These are phyloP conservation scores for Betula pendula DNA, from an alignment of 306 rosid species.

Conservation along the genomic window DNA sequence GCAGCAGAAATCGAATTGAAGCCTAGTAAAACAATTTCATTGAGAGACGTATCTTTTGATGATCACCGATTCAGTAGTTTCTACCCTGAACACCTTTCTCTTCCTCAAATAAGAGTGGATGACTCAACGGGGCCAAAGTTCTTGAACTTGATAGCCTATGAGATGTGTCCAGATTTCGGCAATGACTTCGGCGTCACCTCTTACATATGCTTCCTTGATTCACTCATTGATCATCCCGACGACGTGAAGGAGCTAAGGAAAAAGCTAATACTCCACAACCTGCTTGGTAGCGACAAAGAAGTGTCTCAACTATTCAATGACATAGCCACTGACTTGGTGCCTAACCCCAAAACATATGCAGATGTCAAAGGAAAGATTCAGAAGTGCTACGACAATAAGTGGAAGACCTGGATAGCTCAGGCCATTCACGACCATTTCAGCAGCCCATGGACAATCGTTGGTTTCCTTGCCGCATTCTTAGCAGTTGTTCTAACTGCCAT, in stretches of 20 bases:
- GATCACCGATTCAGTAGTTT: background rate
- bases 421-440: constrained; percentile 23
- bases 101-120: constrained; percentile 22
- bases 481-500: constrained; percentile 15
- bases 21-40: background rate
- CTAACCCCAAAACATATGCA: background rate
- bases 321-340: constrained; percentile 27
- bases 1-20: background rate
- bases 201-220: constrained; percentile 30
- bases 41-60: constrained; percentile 3
- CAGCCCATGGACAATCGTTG: constrained; percentile 21
- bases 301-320: constrained; percentile 32
- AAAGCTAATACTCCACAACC: constrained; percentile 21
- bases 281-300: constrained; percentile 39
- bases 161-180: constrained; percentile 40
- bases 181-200: constrained; percentile 33
- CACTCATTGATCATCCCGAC: constrained; percentile 35
- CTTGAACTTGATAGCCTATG: constrained; percentile 39
- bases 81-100: background rate
- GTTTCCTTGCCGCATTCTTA: background rate
- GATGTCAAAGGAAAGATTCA: background rate
- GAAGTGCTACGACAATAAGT: constrained; percentile 2
- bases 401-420: constrained; percentile 28
- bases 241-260: constrained; percentile 32
- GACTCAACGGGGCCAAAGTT: constrained; percentile 15